These are phyloP conservation scores for Heimioporus sp. DNA, from an alignment of 768 basidiomycete genomes.

Conservation along the genomic window DNA sequence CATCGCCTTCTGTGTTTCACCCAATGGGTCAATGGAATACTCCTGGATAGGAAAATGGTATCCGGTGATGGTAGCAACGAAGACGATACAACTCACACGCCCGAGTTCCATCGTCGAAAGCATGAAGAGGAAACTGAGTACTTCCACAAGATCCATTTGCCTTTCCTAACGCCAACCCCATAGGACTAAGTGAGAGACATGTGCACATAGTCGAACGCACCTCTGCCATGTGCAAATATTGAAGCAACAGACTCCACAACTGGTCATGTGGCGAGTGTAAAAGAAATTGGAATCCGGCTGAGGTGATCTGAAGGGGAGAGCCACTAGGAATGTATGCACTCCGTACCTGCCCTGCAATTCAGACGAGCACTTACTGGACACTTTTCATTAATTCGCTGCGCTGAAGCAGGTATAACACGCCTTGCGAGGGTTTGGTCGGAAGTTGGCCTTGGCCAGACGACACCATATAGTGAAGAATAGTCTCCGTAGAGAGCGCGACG, in stretches of 20 bases:
- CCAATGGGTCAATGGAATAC: conserved; percentile 82
- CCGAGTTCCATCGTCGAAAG: conserved; percentile 95
- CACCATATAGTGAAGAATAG: conserved; percentile 97
- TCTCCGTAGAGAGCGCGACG: conserved; percentile 43
- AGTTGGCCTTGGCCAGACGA: conserved; percentile 82
- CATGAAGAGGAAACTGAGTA: conserved; percentile 94
- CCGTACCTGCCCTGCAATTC: background rate
- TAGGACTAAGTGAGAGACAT: conserved; percentile 12
- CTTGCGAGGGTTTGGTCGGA: conserved; percentile 73
- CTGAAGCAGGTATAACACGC: conserved; percentile 80
- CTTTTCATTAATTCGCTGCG: conserved; percentile 84
- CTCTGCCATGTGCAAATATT: conserved; percentile 86
- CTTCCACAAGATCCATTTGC: conserved; percentile 90
- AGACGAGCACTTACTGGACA: conserved; percentile 48
- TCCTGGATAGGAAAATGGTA: conserved; percentile 49
- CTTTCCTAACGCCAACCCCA: conserved; percentile 53
- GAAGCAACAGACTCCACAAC: conserved; percentile 90
- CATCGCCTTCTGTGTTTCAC: conserved; percentile 80
- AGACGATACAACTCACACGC: conserved; percentile 48
- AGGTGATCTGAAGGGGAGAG: conserved; percentile 76
- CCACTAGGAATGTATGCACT: conserved; percentile 38
- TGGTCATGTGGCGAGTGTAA: conserved; percentile 93
- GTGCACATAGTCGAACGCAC: conserved; percentile 37
- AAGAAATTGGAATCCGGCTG: conserved; percentile 93
- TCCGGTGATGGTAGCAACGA: background rate